Base-by-base conservation (phyloP, 2,329 filamentous ascomycete genomes). In the Coniochaeta sp. region DNA sequence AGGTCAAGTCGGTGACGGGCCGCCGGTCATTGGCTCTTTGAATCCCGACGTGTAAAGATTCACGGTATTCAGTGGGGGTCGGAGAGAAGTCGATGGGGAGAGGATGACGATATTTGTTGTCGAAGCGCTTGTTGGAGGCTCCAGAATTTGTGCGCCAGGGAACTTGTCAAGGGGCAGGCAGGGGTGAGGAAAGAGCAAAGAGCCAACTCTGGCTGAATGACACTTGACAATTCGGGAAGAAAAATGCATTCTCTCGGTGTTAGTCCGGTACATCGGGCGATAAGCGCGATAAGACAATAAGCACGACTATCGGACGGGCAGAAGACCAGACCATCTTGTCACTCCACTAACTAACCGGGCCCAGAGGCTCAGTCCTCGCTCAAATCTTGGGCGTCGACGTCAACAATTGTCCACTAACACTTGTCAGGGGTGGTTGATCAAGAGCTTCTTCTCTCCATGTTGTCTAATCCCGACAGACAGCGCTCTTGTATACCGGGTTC, bases 41-140 rank as follows among this genome's bases (percentile, higher is more conserved):
- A 14, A 3, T 42, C n/a, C 38, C 38, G 38, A 42, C 10, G 20
- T 7, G 13, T 22, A 42, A 26, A 22, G 14, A 13, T 42, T 42
- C 38, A 42, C 38, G 12, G 38, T 22, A 13, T 26, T 13, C 38
- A 24, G 38, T 22, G 38, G 38, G n/a, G 38, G 38, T 24, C 18
- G 38, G 38, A 26, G 38, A 16, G 38, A 42, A 18, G 33, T 14
- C 4, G 38, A 42, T 42, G 38, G 38, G 26, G 38, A 42, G 10
- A 42, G 26, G 38, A 42, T 42, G 38, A 42, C 38, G 38, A 42
- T n/a, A n/a, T n/a, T 42, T 42, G 38, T 42, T 42, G 38, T 24
- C 12, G 20, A 26, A 26, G 38, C 18, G 8, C 38, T 22, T 42
- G 20, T 12, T 22, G 10, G 38, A 42, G 20, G 4, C 22, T 24